Evolutionary conservation across 2,329 filamentous ascomycete species (phyloP), one percentile per base, ranked within the genome.

Genomic region (Hypoxylon sp.): DNA sequence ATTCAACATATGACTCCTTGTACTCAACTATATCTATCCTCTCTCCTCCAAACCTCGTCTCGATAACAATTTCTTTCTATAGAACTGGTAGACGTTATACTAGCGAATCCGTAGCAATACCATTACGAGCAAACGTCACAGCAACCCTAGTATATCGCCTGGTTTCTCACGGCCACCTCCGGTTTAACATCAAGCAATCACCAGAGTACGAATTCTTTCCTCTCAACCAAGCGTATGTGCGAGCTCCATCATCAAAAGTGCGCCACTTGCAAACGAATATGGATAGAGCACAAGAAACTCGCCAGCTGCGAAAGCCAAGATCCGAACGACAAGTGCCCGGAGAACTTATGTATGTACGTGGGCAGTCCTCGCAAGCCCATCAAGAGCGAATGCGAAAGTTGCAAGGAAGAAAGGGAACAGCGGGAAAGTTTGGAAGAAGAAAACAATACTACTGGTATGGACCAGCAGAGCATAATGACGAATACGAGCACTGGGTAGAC

Each of bases 331-430:
- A 66, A 72, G 19, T 82, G 80, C 55, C 77, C 76, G 8, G 71
- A 75, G 4, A 77, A 68, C 55, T 74, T 82, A n/a, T 79, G 79
- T 67, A 80, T 81, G 79, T 79, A 79, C 58, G 79, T 80, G 6
- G 79, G 79, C 11, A 74, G 76, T 62, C 74, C 74, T 6, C 74
- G 73, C 47, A 75, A 68, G 53, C 80, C 78, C 6, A 74, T 75
- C 52, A 75, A 74, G 67, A 69, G 72, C 35, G 78, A 80, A 69
- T 81, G 80, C 63, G 72, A 74, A 6, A 59, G 32, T 4, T 82
- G 80, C 29, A 70, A 72, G 42, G 63, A 75, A 32, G 51, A 73
- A 1, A 72, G 76, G 65, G 78, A 80, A 67, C 60, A 69, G 35
- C 35, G 74, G 29, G 77, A 79, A 65, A 72, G 70, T 8, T 10